Base-by-base conservation (phyloP, 352 stramenopile genomes). In the Globisporangium echinulatum region DNA sequence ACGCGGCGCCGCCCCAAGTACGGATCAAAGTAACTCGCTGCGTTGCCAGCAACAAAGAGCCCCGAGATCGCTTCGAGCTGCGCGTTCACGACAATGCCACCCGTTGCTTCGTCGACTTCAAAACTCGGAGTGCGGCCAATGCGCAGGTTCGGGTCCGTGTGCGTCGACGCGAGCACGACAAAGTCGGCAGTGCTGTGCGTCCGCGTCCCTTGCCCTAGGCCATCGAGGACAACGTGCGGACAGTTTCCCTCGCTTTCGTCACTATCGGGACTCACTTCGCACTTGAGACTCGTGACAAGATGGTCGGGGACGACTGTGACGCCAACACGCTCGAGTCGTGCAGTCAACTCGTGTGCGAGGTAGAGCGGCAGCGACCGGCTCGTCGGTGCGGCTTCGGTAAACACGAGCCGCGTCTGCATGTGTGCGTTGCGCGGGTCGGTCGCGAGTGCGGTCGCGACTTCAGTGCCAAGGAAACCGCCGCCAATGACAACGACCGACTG, bases 81-180 rank as follows among this genome's bases (percentile, higher is more conserved):
- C 5, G 78, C 82, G 60, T 97, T 97, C 37, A 96, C 89, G 13
- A 97, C 80, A 25, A 98, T 88, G 3, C 91, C 91, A 42, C 90
- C 90, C 53, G 94, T 95, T 44, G 73, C 69, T 47, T 85, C 68
- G 66, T 97, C 89, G 42, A 96, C 75, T 59, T 97, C 90, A 33
- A 97, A 75, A 44, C 87, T 78, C 33, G 68, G 80, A 9, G 74
- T 68, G 8, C 71, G 70, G 1, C 82, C 86, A 44, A 95, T 74
- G 1, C 82, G 71, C 37, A 94, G 58, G 51, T 88, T 82, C 1
- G 91, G 91, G 40, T 94, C 86, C 8, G 96, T 95, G 64, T 97
- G 89, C 3, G 90, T 97, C 10, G 85, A 94, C n/a, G 91, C 91
- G 19, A 97, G 70, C 54, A 97, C 86, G 5, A 96, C 79, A 44